phyloP scores from a whole-genome alignment of 2,329 filamentous ascomycete species.

The Sporothrix curviconia region DNA sequence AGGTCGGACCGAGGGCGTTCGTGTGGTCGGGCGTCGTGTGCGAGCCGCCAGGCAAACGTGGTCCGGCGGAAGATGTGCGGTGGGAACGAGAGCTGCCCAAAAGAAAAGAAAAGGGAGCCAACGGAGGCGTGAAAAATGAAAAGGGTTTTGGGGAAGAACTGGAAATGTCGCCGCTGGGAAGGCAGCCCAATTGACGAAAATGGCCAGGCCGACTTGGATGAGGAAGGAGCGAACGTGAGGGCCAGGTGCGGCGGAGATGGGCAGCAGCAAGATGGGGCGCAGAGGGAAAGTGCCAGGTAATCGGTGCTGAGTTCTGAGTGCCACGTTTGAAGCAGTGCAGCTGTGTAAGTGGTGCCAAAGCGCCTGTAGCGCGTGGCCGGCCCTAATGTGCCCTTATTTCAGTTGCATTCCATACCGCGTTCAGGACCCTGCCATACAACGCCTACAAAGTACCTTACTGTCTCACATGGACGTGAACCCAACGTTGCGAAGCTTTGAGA shows the following conservation, averaged over 20 bases:
- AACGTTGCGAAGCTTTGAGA: too few species aligned
- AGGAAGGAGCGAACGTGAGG: constrained; percentile 15
- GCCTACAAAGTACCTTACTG: too few species aligned
- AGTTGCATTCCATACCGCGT: neutral
- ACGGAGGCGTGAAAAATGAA: neutral
- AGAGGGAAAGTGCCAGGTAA: constrained; percentile 6
- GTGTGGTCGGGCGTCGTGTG: neutral
- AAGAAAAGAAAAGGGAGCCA: neutral
- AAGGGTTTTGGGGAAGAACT: neutral
- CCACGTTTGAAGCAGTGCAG: neutral
- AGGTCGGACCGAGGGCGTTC: neutral
- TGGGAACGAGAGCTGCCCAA: neutral
- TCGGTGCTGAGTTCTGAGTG: constrained; percentile 6
- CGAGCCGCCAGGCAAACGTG: neutral
- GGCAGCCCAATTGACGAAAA: constrained; percentile 18
- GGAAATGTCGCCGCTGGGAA: constrained; percentile 12
- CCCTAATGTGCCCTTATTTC: too few species aligned
- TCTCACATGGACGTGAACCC: too few species aligned
- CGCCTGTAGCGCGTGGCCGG: neutral
- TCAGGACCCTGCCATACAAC: too few species aligned
- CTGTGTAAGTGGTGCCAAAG: constrained; percentile 8
- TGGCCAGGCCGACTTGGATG: constrained; percentile 11
- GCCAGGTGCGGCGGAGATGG: constrained; percentile 2
- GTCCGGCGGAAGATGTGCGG: neutral
- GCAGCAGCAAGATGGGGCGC: neutral